phyloP scores from a whole-genome alignment of 495 filamentous ascomycete species.

The Friedmanniomyces simplex region DNA sequence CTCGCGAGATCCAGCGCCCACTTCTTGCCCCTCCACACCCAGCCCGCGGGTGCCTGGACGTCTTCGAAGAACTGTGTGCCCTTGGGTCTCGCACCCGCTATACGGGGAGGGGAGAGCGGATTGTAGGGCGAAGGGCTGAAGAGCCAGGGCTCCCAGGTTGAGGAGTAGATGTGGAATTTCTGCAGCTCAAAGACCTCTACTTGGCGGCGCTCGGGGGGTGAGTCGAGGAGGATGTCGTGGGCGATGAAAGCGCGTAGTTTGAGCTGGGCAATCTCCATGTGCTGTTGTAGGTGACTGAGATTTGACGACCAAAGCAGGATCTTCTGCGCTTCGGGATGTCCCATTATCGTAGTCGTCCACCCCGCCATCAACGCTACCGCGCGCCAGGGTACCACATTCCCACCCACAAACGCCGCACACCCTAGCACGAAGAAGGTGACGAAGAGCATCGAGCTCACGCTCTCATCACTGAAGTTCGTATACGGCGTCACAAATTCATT shows the following conservation, averaged over 20 bases:
- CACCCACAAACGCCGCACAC: constrained; percentile 56
- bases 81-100: constrained; percentile 65
- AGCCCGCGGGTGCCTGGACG: constrained; percentile 74
- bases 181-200: constrained; percentile 97
- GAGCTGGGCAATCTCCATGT: constrained; percentile 32
- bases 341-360: constrained; percentile 52
- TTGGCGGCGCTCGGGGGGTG: constrained; percentile 68
- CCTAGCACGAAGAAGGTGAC: constrained; percentile 50
- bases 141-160: constrained; percentile 70
- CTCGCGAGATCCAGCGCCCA: constrained; percentile 86
- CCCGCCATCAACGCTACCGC: constrained; percentile 60
- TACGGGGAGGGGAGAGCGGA: constrained; percentile 63
- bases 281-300: constrained; percentile 30
- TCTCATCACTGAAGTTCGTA: constrained; percentile 90
- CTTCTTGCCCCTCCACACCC: constrained; percentile 94
- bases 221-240: constrained; percentile 67
- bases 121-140: constrained; percentile 80
- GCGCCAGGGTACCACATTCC: constrained; percentile 72
- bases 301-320: constrained; percentile 37
- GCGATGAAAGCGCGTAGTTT: constrained; percentile 45
- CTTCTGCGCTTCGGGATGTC: constrained; percentile 58
- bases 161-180: constrained; percentile 39
- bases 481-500: constrained; percentile 60
- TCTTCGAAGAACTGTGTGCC: constrained; percentile 97
- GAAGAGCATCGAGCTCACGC: constrained; percentile 69